Percentiles rank a stretch among this genome's conserved stretches.
These are phyloP conservation scores for Xylaria nigripes DNA, from an alignment of 495 filamentous ascomycete species.

Conservation along the genomic window DNA sequence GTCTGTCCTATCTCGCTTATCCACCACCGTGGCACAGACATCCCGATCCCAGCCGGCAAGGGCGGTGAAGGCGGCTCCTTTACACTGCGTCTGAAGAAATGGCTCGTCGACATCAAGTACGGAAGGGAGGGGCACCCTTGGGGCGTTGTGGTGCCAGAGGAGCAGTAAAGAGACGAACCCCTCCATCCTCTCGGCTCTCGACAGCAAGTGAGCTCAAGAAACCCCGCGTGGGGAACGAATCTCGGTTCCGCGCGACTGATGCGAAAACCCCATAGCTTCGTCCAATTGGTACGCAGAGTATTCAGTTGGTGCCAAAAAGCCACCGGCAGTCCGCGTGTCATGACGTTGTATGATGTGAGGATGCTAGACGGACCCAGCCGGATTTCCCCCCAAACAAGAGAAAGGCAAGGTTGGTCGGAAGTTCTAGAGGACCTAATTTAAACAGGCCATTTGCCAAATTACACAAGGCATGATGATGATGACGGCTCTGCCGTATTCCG, in stretches of 20 bases:
- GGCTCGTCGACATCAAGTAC: slow-evolving; percentile 80
- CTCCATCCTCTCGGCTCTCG: not conserved
- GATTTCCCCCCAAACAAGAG: not conserved
- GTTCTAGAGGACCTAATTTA: too few relatives aligned
- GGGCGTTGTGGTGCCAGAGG: slow-evolving; percentile 64
- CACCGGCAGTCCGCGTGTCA: not conserved
- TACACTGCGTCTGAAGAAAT: slow-evolving; percentile 62
- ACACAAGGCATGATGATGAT: not conserved
- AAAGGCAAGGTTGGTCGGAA: too few relatives aligned
- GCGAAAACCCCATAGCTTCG: not conserved
- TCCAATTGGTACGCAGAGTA: not conserved
- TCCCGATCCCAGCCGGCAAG: slow-evolving; percentile 55
- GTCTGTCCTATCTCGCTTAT: slow-evolving; percentile 67
- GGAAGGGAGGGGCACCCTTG: slow-evolving; percentile 73
- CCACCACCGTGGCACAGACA: slow-evolving; percentile 60
- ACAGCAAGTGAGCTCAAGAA: not conserved
- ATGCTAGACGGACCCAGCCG: not conserved
- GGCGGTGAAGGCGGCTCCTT: slow-evolving; percentile 52
- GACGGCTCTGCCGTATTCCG: not conserved
- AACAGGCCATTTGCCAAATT: not conserved
- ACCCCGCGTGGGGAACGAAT: not conserved
- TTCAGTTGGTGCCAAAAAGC: not conserved
- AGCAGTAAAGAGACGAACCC: slow-evolving; percentile 17
- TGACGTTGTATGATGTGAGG: not conserved
- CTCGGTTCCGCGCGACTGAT: not conserved